A percentile compares a stretch with the other conserved stretches of the same genome.
phyloP scores from a whole-genome alignment of 164 flowering plant species.

The Cinnamomum chago region DNA sequence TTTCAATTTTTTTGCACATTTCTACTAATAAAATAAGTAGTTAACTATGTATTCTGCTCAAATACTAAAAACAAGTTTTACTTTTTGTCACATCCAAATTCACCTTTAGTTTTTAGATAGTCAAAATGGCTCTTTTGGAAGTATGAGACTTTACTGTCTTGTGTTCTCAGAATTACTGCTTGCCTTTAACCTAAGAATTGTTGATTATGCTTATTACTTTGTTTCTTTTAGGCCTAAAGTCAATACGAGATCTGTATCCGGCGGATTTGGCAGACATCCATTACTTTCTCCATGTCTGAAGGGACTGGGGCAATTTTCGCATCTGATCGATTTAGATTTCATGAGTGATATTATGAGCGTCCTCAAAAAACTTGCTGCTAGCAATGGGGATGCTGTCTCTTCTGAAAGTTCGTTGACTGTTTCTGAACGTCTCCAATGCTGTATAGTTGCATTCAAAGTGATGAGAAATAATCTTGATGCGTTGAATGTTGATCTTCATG shows the following conservation, averaged over 20 bases:
- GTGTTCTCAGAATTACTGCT: neutral
- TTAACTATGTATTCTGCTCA: too few species aligned
- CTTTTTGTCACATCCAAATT: neutral
- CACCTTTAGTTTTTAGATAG: neutral
- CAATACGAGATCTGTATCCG: conserved; percentile 14
- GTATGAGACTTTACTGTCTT: neutral
- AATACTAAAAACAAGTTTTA: too few species aligned
- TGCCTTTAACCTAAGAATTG: too few species aligned
- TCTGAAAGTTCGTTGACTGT: conserved; percentile 49
- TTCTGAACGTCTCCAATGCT: conserved; percentile 84
- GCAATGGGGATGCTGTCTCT: conserved; percentile 27
- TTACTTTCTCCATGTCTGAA: conserved; percentile 78
- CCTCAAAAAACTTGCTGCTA: conserved; percentile 74
- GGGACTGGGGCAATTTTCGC: conserved; percentile 86
- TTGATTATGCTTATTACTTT: neutral
- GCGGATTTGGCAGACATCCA: conserved; percentile 47
- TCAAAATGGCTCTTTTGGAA: neutral
- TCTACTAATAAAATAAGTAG: too few species aligned
- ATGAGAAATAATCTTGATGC: conserved; percentile 94
- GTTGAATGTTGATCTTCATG: conserved; percentile 84
- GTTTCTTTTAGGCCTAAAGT: conserved; percentile 21
- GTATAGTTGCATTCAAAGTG: conserved; percentile 91
- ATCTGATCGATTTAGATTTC: conserved; percentile 80
- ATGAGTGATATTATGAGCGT: conserved; percentile 84
- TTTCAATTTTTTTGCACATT: too few species aligned